Percentiles rank a stretch among this genome's conserved stretches.
Evolutionary conservation across 225 moss, liverwort and hornwort species (phyloP).

Genomic region (Takakia lepidozioides): DNA sequence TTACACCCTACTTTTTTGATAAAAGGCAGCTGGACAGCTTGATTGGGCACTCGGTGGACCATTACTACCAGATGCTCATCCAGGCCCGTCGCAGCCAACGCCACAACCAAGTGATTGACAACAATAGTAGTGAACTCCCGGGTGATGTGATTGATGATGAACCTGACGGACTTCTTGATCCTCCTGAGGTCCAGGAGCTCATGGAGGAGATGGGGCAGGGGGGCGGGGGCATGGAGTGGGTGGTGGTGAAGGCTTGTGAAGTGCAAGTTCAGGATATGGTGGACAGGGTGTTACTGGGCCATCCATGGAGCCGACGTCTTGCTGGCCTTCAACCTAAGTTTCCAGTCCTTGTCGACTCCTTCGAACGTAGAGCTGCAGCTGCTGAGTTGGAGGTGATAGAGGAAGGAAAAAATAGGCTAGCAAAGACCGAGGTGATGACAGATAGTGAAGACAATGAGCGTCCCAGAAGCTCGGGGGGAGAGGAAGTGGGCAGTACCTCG

Average conservation of each 20-base stretch:
- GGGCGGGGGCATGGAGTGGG: slow-evolving; percentile 69
- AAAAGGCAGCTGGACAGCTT: slow-evolving; percentile 88
- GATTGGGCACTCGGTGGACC: slow-evolving; percentile 92
- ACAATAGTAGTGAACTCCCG: slow-evolving; percentile 40
- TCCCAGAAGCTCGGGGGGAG: slow-evolving; percentile 18
- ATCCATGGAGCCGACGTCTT: slow-evolving; percentile 76
- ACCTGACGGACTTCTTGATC: slow-evolving; percentile 71
- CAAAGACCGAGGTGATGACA: slow-evolving; percentile 30
- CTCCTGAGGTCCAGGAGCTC: slow-evolving; percentile 88
- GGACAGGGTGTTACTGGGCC: slow-evolving; percentile 79
- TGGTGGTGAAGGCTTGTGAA: slow-evolving; percentile 69
- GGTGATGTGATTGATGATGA: slow-evolving; percentile 80
- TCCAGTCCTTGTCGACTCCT: slow-evolving; percentile 92
- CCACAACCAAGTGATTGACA: slow-evolving; percentile 78
- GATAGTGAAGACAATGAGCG: slow-evolving; percentile 11
- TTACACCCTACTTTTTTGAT: slow-evolving; percentile 92
- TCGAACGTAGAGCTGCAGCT: slow-evolving; percentile 79
- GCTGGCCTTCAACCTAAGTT: slow-evolving; percentile 87
- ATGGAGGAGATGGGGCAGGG: slow-evolving; percentile 96
- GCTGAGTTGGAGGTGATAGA: slow-evolving; percentile 38
- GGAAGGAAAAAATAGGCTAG: slow-evolving; percentile 36
- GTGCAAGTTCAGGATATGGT: slow-evolving; percentile 79
- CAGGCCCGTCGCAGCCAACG: slow-evolving; percentile 73
- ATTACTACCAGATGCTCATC: slow-evolving; percentile 92
- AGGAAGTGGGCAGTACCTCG: slow-evolving; percentile 40